Evolutionary conservation across 768 basidiomycete species (phyloP), one percentile per base, ranked within the genome.

Genomic region (Tulasnella sp.): DNA sequence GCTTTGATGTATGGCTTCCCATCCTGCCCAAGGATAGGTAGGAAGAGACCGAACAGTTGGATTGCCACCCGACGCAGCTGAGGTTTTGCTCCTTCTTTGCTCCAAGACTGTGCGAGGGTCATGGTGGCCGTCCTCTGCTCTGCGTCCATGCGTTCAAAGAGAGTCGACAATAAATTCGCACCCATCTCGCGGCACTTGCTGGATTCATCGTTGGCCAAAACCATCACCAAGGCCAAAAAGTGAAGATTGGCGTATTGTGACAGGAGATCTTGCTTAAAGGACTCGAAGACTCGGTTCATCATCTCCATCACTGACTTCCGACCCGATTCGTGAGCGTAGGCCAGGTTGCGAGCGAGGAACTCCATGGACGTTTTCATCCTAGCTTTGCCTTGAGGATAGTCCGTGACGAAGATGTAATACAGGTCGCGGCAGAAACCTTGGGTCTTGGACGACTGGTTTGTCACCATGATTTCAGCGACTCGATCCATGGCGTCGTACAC

Each of bases 401-500:
- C 97, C 12, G 99, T 88, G 69, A 99, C 85, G 86, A 99, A 99
- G 81, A 96, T 94, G 49, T 99, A 88, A 34, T 97, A 86, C 38
- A 95, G 89, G 67, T 91, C 89, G 25, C 97, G 91, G 77, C 94
- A 97, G 11, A 93, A 89, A 81, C 97, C 96, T 81, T 96, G 96
- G 9, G 97, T 94, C 79, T 92, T 91, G 0, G 89, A 83, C 2
- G 96, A 95, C 82, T 99, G 97, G 79, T 89, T 96, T 15, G 95
- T 96, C 52, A 99, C 94, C 87, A 97, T 90, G 79, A 97, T 89
- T 79, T 94, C 91, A 3, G 94, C 90, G 29, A 98, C 90, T 77
- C 90, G 90, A 77, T 94, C 93, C 96, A 99, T 98, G 42, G 96
- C 84, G 82, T 99, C 96, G 84, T 99, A 99, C 71, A 99, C 91